Evolutionary conservation across 2,329 filamentous ascomycete genomes (phyloP), one percentile per base, ranked within the genome.

Genomic region (Alternaria panax): DNA sequence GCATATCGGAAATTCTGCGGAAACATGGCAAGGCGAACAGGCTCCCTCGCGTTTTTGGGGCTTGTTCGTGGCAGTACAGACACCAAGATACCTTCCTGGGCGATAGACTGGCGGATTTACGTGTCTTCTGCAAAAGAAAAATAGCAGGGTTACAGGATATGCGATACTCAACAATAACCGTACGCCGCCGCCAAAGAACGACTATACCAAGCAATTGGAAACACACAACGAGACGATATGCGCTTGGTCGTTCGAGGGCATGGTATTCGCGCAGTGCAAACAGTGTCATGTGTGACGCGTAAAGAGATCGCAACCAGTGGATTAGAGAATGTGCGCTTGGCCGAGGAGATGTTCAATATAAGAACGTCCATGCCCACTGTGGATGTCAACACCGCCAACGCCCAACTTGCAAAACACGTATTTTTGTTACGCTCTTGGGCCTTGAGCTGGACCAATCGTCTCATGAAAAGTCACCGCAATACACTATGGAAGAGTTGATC

Each of bases 1-100:
- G 48, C 48, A 40, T 51, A 51, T 22, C 32, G 18, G 7, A 28
- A 18, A 12, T 27, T 51, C 12, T 51, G 32, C 11, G 6, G 12
- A 14, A 16, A 40, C 4, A 38, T 51, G n/a, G 32, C 34, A 22
- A 30, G 12, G 3, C 11, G 28, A 25, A 51, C 32, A 6, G 48
- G 48, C 24, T 51, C 34, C 7, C 48, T 51, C 11, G 22, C 48
- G 16, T 51, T 51, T 22, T 7, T 51, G n/a, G 48, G 48, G 34
- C 48, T 51, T 40, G n/a, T 51, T 7, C 48, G 48, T 16, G 48
- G 48, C 16, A 51, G 48, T 16, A 24, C 32, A 28, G 48, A 48
- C 45, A 6, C 8, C 18, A 8, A 36, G 8, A 48, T 48, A 36
- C 45, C 45, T 36, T 48, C 45, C 32, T 48, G 45, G 45, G 22